phyloP scores from a whole-genome alignment of 2,329 filamentous ascomycete genomes.

The Geosmithia morbida region DNA sequence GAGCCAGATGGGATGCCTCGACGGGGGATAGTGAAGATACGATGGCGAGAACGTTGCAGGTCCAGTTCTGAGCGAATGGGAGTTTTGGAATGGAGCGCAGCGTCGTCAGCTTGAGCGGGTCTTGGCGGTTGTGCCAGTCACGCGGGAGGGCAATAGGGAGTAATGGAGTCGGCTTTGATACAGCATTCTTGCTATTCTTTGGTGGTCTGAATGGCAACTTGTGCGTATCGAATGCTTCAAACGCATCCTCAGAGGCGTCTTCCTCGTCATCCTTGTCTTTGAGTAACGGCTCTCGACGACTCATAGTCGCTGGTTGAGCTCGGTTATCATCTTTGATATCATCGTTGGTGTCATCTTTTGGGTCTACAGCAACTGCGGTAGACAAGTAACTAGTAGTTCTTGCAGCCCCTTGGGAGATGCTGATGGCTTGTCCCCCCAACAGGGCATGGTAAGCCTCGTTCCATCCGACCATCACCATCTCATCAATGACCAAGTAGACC shows the following conservation, averaged over 20 bases:
- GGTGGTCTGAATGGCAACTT: constrained; percentile 7
- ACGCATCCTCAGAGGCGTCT: constrained; percentile 17
- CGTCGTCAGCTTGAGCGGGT: constrained; percentile 35
- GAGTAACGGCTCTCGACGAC: not conserved
- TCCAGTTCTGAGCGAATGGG: constrained; percentile 44
- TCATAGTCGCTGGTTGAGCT: constrained; percentile 2
- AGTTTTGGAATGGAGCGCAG: constrained; percentile 34
- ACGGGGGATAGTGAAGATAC: constrained; percentile 29
- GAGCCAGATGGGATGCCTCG: constrained; percentile 32
- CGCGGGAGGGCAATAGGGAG: constrained; percentile 21
- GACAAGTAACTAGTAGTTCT: not conserved
- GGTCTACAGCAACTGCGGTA: not conserved
- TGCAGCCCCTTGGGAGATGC: not conserved
- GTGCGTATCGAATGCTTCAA: constrained; percentile 21
- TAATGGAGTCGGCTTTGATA: constrained; percentile 4
- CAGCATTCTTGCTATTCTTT: constrained; percentile 2
- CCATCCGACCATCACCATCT: constrained; percentile 32
- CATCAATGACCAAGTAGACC: constrained; percentile 30
- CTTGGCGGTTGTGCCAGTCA: constrained; percentile 23
- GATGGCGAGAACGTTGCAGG: constrained; percentile 38
- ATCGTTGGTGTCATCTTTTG: not conserved
- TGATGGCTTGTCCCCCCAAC: constrained; percentile 4
- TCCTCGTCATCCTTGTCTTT: constrained; percentile 8
- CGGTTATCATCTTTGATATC: too few relatives aligned
- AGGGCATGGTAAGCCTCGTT: constrained; percentile 21